Conservation (phyloP, 1,284 basidiomycete species). For the Filobasidium uniguttulatum region DNA sequence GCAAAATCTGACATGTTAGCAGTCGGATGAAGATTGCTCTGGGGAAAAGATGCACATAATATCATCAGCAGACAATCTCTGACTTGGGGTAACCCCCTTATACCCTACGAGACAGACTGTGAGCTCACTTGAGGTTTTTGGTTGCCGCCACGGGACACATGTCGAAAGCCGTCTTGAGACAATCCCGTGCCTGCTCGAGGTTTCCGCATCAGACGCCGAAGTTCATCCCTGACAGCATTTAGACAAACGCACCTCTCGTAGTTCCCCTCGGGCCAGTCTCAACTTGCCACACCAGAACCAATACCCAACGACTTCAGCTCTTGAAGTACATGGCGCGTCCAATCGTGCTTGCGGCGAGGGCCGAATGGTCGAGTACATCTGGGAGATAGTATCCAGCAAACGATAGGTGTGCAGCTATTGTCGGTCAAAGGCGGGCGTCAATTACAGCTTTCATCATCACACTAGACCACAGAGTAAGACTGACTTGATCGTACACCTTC, state of each 20-base stretch:
- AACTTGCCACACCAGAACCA: slow-evolving; percentile 15
- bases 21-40: slow-evolving; percentile 38
- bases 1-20: slow-evolving; percentile 33
- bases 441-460: not conserved
- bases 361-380: slow-evolving; percentile 9
- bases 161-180: slow-evolving; percentile 19
- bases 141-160: slow-evolving; percentile 17
- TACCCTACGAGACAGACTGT: too few relatives aligned
- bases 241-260: slow-evolving; percentile 8
- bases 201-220: not conserved
- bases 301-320: slow-evolving; percentile 11
- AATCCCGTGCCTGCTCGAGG: slow-evolving; percentile 17
- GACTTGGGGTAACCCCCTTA: not conserved
- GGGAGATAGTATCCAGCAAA: slow-evolving; percentile 11
- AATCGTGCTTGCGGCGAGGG: slow-evolving; percentile 10
- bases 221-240: not conserved
- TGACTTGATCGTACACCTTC: slow-evolving; percentile 15
- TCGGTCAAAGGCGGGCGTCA: not conserved
- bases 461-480: not conserved
- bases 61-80: not conserved
- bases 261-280: slow-evolving; percentile 9
- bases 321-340: slow-evolving; percentile 10
- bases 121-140: slow-evolving; percentile 16
- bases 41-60: too few relatives aligned
- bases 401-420: slow-evolving; percentile 12